Evolutionary conservation across 2,329 filamentous ascomycete genomes (phyloP).

Genomic region (Cryphonectria carpinicola): DNA sequence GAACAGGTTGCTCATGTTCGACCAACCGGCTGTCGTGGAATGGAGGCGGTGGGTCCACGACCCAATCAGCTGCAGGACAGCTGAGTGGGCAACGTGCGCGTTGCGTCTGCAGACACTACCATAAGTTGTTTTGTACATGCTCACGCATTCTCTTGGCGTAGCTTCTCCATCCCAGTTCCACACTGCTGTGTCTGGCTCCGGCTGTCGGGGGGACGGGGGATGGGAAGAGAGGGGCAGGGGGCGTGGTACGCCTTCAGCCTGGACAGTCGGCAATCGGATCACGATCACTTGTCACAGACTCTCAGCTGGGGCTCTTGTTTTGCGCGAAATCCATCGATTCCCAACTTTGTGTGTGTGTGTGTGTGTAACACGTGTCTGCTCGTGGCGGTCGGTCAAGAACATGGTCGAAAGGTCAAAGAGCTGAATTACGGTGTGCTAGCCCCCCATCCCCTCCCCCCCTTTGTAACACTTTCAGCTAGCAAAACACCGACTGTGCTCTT

Average conservation of each 20-base stretch:
- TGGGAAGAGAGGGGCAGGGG: background rate
- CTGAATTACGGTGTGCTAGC: slow-evolving; percentile 14
- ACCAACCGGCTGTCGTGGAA: background rate
- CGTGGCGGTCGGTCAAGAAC: slow-evolving; percentile 8
- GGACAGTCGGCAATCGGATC: slow-evolving; percentile 9
- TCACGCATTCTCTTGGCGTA: background rate
- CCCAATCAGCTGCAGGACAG: background rate
- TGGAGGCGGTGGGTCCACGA: background rate
- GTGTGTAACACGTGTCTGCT: slow-evolving; percentile 1
- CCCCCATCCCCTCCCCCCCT: slow-evolving; percentile 3
- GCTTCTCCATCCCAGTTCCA: background rate
- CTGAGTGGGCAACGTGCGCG: background rate
- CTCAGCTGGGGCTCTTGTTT: background rate
- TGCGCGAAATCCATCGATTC: background rate
- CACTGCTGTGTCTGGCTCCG: background rate
- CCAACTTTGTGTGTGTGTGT: background rate
- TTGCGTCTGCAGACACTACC: background rate
- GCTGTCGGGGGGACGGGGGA: background rate
- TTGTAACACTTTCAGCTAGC: slow-evolving; percentile 13
- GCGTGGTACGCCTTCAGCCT: background rate
- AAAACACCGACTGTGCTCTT: slow-evolving; percentile 11
- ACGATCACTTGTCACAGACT: slow-evolving; percentile 3
- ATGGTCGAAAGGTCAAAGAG: slow-evolving; percentile 11
- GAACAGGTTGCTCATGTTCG: background rate
- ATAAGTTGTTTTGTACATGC: too few relatives aligned